Percentiles rank a stretch among this genome's conserved stretches.
Conservation (phyloP, 1,284 basidiomycete genomes). For the Rhizoctonia solani region DNA sequence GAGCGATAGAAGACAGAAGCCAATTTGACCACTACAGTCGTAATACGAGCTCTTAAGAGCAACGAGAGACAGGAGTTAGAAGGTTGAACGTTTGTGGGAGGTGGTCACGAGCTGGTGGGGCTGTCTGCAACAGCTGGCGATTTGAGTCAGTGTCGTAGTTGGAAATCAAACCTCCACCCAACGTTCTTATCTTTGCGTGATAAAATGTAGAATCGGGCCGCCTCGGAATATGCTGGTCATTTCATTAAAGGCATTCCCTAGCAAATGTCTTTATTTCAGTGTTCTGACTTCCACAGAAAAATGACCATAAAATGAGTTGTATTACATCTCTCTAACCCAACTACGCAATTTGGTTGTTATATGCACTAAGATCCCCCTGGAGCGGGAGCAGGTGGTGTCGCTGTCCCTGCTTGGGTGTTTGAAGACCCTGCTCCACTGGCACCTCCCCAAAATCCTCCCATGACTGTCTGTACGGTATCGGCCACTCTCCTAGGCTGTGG, state of each 20-base stretch:
- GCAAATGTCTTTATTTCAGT: not conserved
- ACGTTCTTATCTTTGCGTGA: not conserved
- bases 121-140: not conserved
- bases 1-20: no score
- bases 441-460: slow-evolving; percentile 55
- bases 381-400: slow-evolving; percentile 24
- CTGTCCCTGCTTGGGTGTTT: not conserved
- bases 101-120: no score
- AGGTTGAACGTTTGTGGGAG: no score
- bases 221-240: no score
- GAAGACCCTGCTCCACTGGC: not conserved
- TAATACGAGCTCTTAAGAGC: no score
- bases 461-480: slow-evolving; percentile 73
- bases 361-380: no score
- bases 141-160: slow-evolving; percentile 25
- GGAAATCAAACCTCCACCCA: slow-evolving; percentile 15
- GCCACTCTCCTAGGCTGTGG: slow-evolving; percentile 62
- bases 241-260: no score
- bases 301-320: not conserved
- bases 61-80: no score
- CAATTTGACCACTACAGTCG: no score
- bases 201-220: not conserved
- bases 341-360: no score
- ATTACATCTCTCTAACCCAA: no score
- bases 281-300: not conserved